These are phyloP conservation scores for Gossypium laxum DNA, from an alignment of 441 rosid species.

Conservation along the genomic window DNA sequence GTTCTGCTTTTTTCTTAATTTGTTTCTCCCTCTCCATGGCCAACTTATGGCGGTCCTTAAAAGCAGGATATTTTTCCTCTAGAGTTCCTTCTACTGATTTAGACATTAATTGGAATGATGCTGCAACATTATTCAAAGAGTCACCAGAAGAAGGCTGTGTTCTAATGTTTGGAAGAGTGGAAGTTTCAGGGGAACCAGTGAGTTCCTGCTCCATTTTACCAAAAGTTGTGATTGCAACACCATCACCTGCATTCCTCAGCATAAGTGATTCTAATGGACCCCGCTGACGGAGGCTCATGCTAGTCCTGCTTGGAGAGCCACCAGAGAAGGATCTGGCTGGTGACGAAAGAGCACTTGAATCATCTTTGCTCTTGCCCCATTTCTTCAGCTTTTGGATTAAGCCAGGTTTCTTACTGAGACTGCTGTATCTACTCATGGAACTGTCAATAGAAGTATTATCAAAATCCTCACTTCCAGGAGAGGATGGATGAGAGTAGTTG, in stretches of 20 bases:
- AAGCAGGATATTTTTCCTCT: constrained; percentile 81
- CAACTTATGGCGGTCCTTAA: constrained; percentile 79
- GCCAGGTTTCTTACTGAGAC: constrained; percentile 57
- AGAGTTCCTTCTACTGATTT: constrained; percentile 67
- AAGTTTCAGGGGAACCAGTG: constrained; percentile 53
- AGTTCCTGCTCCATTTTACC: constrained; percentile 55
- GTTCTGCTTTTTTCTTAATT: constrained; percentile 65
- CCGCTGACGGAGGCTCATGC: constrained; percentile 49
- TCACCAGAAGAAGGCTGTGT: constrained; percentile 45
- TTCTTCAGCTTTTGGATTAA: constrained; percentile 74
- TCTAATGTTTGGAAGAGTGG: constrained; percentile 42
- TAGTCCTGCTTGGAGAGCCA: constrained; percentile 62
- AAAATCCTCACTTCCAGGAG: constrained; percentile 85
- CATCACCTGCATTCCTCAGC: constrained; percentile 75
- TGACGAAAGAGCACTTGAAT: constrained; percentile 52
- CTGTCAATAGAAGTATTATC: constrained; percentile 79
- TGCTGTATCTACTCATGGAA: constrained; percentile 60
- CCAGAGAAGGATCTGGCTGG: constrained; percentile 70
- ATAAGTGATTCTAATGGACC: constrained; percentile 84
- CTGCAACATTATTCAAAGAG: constrained; percentile 44
- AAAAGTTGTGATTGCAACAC: constrained; percentile 68
- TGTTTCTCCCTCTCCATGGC: constrained; percentile 82
- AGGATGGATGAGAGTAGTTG: constrained; percentile 78
- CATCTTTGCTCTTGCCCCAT: constrained; percentile 86
- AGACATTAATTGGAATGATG: constrained; percentile 83